Percentiles rank a stretch among this genome's conserved stretches.
Evolutionary conservation across 75 land plant genomes (phyloP).

Genomic region (Pseudotsuga menziesii): DNA sequence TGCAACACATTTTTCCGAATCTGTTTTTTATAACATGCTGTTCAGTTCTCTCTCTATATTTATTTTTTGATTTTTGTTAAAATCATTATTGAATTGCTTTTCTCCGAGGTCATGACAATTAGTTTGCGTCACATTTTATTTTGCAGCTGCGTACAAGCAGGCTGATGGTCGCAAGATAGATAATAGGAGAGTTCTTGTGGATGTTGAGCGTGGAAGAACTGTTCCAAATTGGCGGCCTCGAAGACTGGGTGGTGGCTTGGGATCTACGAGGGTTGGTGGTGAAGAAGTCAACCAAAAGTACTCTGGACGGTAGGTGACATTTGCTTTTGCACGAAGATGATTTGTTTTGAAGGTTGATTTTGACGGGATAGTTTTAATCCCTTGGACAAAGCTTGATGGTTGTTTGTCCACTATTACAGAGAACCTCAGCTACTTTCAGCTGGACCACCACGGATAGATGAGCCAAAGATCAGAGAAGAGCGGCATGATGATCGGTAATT

Average conservation of each 20-base stretch:
- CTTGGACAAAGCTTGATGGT: not conserved
- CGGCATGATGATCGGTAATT: constrained; percentile 59
- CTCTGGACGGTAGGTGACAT: constrained; percentile 66
- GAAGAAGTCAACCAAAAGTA: constrained; percentile 89
- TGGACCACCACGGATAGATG: constrained; percentile 55
- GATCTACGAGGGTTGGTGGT: constrained; percentile 91
- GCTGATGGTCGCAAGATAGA: constrained; percentile 97
- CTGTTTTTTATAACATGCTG: not conserved
- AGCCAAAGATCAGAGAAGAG: constrained; percentile 72
- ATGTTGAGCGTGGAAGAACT: constrained; percentile 98
- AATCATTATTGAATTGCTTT: not conserved
- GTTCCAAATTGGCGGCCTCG: constrained; percentile 99
- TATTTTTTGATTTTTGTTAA: not conserved
- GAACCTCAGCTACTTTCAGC: constrained; percentile 57
- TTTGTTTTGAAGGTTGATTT: not conserved
- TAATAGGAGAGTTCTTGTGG: constrained; percentile 89
- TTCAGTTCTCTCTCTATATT: not conserved
- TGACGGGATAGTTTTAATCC: not conserved
- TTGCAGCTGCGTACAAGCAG: constrained; percentile 98
- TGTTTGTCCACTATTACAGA: constrained; percentile 22
- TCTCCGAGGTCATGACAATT: not conserved
- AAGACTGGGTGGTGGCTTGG: constrained; percentile 97
- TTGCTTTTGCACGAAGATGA: not conserved
- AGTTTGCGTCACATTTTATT: not conserved
- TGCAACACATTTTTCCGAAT: not conserved